These are phyloP conservation scores for Flagelloscypha sp. DNA, from an alignment of 768 basidiomycete genomes.

Conservation along the genomic window DNA sequence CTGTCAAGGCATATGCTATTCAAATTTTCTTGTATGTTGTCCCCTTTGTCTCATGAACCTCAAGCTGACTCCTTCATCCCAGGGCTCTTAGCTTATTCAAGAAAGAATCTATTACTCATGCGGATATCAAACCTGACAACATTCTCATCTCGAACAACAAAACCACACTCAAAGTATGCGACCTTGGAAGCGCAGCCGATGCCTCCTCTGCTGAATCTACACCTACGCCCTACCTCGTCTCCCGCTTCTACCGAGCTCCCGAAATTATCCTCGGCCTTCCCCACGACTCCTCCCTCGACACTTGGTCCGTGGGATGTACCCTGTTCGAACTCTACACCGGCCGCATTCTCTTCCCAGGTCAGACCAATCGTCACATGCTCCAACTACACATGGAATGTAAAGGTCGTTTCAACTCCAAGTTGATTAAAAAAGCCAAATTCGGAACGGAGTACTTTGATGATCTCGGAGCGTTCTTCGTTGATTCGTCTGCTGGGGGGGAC, in stretches of 20 bases:
- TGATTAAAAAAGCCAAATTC: slow-evolving; percentile 66
- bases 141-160: slow-evolving; percentile 74
- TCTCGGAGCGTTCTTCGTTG: slow-evolving; percentile 52
- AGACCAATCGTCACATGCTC: slow-evolving; percentile 74
- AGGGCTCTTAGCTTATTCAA: slow-evolving; percentile 51
- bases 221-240: slow-evolving; percentile 70
- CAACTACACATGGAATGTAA: slow-evolving; percentile 72
- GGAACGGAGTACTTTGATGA: slow-evolving; percentile 67
- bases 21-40: slow-evolving; percentile 73
- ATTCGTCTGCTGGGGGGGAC: no score
- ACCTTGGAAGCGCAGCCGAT: slow-evolving; percentile 67
- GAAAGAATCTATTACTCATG: slow-evolving; percentile 69
- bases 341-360: slow-evolving; percentile 72
- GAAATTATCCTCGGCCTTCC: slow-evolving; percentile 74
- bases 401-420: slow-evolving; percentile 59
- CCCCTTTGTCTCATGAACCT: no score
- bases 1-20: slow-evolving; percentile 68
- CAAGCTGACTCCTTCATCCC: no score
- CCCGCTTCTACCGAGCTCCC: slow-evolving; percentile 70
- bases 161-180: slow-evolving; percentile 63
- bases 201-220: slow-evolving; percentile 68
- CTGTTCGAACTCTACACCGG: slow-evolving; percentile 66
- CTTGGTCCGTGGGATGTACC: slow-evolving; percentile 74
- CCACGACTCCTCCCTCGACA: slow-evolving; percentile 63
- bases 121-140: slow-evolving; percentile 76